Evolutionary conservation across 371 early-diverging fungal species (phyloP).

Genomic region (Mucor mucedo): DNA sequence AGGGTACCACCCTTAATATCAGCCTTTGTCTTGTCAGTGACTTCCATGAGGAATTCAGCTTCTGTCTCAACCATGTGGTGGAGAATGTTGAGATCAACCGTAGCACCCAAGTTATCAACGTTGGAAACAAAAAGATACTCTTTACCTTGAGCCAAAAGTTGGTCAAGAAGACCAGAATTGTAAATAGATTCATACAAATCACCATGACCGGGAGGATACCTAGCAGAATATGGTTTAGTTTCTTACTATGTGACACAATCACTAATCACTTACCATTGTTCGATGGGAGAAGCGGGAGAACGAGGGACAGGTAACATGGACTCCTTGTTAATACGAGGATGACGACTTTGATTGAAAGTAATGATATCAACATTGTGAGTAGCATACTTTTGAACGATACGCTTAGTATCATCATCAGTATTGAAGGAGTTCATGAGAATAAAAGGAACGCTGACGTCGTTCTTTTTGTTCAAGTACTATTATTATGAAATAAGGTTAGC

Average conservation of each 20-base stretch:
- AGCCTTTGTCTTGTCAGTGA: constrained; percentile 99
- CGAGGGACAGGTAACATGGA: constrained; percentile 89
- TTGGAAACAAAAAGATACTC: constrained; percentile 99
- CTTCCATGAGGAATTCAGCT: constrained; percentile 99
- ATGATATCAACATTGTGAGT: constrained; percentile 88
- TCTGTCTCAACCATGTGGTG: constrained; percentile 90
- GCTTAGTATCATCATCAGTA: constrained; percentile 96
- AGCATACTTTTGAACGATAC: constrained; percentile 96
- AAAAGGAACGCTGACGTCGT: constrained; percentile 94
- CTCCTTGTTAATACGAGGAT: constrained; percentile 96
- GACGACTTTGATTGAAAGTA: constrained; percentile 98
- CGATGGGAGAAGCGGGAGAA: constrained; percentile 59
- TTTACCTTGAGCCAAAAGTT: constrained; percentile 95
- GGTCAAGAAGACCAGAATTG: constrained; percentile 95
- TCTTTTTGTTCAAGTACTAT: constrained; percentile 88
- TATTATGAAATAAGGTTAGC: neutral
- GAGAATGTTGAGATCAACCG: constrained; percentile 94
- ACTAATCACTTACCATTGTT: constrained; percentile 49
- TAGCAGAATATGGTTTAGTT: constrained; percentile 18
- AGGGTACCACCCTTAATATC: constrained; percentile 99
- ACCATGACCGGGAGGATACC: constrained; percentile 99
- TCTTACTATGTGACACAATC: neutral
- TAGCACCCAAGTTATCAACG: constrained; percentile 99
- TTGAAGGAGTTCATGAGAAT: constrained; percentile 99
- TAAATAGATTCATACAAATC: constrained; percentile 96